Conservation (phyloP, 805 yeast genomes). For the Suhomyces pyralidae region DNA sequence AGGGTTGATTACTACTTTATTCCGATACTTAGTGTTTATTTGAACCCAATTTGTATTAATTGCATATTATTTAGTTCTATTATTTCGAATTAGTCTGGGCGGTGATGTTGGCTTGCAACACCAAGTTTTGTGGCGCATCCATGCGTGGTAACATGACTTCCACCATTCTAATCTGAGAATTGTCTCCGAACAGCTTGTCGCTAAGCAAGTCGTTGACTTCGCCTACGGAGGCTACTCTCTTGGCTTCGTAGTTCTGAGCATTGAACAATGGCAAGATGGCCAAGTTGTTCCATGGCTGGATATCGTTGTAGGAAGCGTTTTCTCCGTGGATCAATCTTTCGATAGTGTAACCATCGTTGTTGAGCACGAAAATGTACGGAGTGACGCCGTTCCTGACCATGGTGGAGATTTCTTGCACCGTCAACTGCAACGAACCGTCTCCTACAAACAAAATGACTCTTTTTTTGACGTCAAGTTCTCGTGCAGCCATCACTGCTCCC, state of each 20-base stretch:
- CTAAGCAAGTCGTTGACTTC: conserved; percentile 53
- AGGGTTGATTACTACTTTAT: too few species aligned
- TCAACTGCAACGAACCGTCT: conserved; percentile 73
- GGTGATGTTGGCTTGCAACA: conserved; percentile 18
- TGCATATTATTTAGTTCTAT: background rate
- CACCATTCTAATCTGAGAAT: conserved; percentile 60
- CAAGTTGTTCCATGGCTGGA: conserved; percentile 68
- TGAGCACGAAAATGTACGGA: conserved; percentile 67
- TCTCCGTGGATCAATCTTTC: conserved; percentile 73
- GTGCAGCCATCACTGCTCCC: conserved; percentile 69
- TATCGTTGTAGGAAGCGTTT: conserved; percentile 60
- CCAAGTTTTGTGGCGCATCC: conserved; percentile 67
- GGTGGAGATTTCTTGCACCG: conserved; percentile 71
- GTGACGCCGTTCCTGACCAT: conserved; percentile 63
- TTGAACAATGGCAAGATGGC: conserved; percentile 57
- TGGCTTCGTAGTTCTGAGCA: conserved; percentile 53
- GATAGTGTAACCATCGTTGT: conserved; percentile 73
- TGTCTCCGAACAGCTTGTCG: conserved; percentile 47
- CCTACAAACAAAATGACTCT: conserved; percentile 69
- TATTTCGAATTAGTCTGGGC: conserved; percentile 14
- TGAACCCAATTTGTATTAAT: too few species aligned
- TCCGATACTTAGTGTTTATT: too few species aligned
- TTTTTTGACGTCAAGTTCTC: conserved; percentile 56
- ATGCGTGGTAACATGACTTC: conserved; percentile 66
- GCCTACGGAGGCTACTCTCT: conserved; percentile 53